A percentile compares a stretch with the other conserved stretches of the same genome.
phyloP scores from a whole-genome alignment of 1,284 basidiomycete species.

The Cystobasidium sp. region DNA sequence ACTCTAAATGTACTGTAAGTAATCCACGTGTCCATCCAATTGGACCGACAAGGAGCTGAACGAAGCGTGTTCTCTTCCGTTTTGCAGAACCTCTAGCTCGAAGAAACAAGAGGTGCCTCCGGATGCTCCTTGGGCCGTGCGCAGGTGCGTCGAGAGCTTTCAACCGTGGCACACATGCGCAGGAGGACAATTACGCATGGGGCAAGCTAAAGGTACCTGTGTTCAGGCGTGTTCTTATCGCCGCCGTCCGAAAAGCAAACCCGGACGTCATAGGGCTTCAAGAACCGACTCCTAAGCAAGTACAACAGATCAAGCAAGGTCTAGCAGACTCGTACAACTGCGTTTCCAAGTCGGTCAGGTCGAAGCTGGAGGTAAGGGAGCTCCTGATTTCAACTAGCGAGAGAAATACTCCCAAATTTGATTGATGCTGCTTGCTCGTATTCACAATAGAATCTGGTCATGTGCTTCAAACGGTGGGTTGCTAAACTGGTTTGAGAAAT shows the following conservation, averaged over 20 bases:
- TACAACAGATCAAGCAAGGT: conserved; percentile 41
- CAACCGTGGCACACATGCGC: too few relatives aligned
- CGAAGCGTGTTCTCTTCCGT: neutral
- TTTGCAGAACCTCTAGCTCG: neutral
- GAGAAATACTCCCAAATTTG: neutral
- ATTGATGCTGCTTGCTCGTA: neutral
- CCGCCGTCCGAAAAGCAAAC: conserved; percentile 40
- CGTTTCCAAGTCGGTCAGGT: neutral
- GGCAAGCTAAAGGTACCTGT: neutral
- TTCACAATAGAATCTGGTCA: neutral
- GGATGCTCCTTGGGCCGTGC: neutral
- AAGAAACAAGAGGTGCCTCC: neutral
- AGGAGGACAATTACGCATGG: too few relatives aligned
- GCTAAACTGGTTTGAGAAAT: neutral
- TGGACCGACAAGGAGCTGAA: neutral
- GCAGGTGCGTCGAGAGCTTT: neutral
- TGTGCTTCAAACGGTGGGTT: conserved; percentile 17
- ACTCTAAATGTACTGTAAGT: conserved; percentile 8
- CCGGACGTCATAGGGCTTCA: conserved; percentile 51
- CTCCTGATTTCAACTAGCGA: too few relatives aligned
- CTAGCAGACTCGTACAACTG: conserved; percentile 34
- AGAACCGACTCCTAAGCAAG: conserved; percentile 48
- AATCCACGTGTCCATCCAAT: neutral
- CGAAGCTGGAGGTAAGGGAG: neutral
- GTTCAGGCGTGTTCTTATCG: neutral